Evolutionary conservation across 1,139 yeast genomes (phyloP).

Genomic region (Suhomyces bribrorum): DNA sequence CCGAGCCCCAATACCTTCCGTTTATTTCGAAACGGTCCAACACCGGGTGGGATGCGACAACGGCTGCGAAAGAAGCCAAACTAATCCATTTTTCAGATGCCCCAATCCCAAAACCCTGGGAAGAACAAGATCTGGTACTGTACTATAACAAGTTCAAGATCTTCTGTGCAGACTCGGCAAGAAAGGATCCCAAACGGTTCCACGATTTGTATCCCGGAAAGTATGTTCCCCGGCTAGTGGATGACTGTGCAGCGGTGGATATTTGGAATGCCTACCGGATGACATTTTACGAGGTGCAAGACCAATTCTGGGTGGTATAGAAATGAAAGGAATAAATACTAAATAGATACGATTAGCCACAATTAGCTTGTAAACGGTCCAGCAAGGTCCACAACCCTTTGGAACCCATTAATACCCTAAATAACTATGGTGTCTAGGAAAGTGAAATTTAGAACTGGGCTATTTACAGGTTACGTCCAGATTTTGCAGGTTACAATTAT

Average conservation of each 20-base stretch:
- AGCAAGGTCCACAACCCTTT: too few relatives aligned
- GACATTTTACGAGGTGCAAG: slow-evolving; percentile 10
- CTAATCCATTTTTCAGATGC: slow-evolving; percentile 46
- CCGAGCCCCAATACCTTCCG: slow-evolving; percentile 38
- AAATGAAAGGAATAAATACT: background rate
- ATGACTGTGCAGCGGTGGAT: slow-evolving; percentile 36
- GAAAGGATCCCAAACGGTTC: slow-evolving; percentile 16
- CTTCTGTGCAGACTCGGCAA: slow-evolving; percentile 23
- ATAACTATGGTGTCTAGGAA: too few relatives aligned
- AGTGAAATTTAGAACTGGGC: too few relatives aligned
- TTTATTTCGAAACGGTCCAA: slow-evolving; percentile 23
- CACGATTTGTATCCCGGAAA: slow-evolving; percentile 22
- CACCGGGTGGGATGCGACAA: slow-evolving; percentile 31
- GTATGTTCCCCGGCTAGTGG: slow-evolving; percentile 31
- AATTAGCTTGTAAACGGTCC: too few relatives aligned
- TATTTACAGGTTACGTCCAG: background rate
- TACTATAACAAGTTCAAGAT: slow-evolving; percentile 30
- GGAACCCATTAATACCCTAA: too few relatives aligned
- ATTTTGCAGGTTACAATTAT: background rate
- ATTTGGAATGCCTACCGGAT: slow-evolving; percentile 28
- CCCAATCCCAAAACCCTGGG: slow-evolving; percentile 54
- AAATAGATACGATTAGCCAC: background rate
- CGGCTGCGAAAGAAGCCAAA: slow-evolving; percentile 23
- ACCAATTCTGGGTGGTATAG: slow-evolving; percentile 12
- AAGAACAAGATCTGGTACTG: slow-evolving; percentile 18